Evolutionary conservation across 495 filamentous ascomycete species (phyloP).

Genomic region (Aeminium ludgeri): DNA sequence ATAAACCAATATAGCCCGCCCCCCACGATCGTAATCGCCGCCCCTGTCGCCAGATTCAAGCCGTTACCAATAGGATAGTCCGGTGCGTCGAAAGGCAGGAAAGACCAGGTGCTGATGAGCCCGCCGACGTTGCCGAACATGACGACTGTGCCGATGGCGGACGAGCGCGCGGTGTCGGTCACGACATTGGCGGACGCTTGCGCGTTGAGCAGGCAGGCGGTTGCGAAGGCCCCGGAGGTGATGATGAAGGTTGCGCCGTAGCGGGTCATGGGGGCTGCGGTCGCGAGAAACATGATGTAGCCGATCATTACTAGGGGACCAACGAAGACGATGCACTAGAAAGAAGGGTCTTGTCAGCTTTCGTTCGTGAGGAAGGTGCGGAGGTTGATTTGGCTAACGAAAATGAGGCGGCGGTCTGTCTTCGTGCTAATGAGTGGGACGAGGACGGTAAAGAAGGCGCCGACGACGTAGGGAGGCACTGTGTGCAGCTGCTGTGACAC

Average conservation of each 20-base stretch:
- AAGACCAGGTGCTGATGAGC: slow-evolving; percentile 53
- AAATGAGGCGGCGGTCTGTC: slow-evolving; percentile 34
- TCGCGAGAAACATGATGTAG: slow-evolving; percentile 57
- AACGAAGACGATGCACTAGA: slow-evolving; percentile 21
- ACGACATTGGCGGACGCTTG: slow-evolving; percentile 54
- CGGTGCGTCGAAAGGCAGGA: slow-evolving; percentile 45
- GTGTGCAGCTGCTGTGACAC: slow-evolving; percentile 52
- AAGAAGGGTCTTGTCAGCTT: no score
- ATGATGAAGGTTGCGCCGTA: slow-evolving; percentile 62
- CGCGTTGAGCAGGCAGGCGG: slow-evolving; percentile 47
- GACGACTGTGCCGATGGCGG: slow-evolving; percentile 48
- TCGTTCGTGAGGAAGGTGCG: no score
- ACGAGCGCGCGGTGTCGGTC: slow-evolving; percentile 48
- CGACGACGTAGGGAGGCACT: slow-evolving; percentile 55
- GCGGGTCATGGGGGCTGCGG: slow-evolving; percentile 28
- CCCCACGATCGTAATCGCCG: slow-evolving; percentile 34
- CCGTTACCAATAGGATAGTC: slow-evolving; percentile 61
- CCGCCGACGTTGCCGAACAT: slow-evolving; percentile 62
- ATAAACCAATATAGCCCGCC: slow-evolving; percentile 40
- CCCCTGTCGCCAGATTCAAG: slow-evolving; percentile 46
- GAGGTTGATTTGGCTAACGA: slow-evolving; percentile 16
- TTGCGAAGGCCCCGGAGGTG: slow-evolving; percentile 37
- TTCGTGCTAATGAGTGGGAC: slow-evolving; percentile 45
- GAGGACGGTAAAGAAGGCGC: slow-evolving; percentile 46
- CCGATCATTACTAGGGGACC: slow-evolving; percentile 45